These are phyloP conservation scores for Thielaviopsis populi DNA, from an alignment of 2,329 filamentous ascomycete genomes.

Conservation along the genomic window DNA sequence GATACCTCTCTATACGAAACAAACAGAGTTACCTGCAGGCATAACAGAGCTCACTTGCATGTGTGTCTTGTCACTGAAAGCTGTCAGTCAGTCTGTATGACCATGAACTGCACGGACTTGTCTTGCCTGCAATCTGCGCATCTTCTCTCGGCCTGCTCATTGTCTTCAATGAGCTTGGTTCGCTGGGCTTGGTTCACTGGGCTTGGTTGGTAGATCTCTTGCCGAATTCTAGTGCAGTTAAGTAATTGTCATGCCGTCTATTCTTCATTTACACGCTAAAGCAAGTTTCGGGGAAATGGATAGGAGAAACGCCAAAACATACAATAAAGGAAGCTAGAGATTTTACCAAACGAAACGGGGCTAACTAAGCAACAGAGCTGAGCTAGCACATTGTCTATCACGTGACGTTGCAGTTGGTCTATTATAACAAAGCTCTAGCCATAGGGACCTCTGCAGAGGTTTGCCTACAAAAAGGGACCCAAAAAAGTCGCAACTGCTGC, in stretches of 20 bases:
- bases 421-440: too few relatives aligned
- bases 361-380: too few relatives aligned
- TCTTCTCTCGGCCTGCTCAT: not conserved
- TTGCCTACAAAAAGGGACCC: too few relatives aligned
- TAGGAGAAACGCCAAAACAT: too few relatives aligned
- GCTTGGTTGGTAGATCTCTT: not conserved
- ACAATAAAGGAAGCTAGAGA: too few relatives aligned
- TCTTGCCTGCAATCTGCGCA: not conserved
- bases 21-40: not conserved
- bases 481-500: too few relatives aligned
- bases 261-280: not conserved
- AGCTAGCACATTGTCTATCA: too few relatives aligned
- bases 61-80: not conserved
- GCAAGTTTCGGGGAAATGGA: not conserved
- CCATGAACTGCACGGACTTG: not conserved
- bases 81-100: not conserved
- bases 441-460: too few relatives aligned
- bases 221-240: not conserved
- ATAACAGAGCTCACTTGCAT: not conserved
- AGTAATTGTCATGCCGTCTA: not conserved
- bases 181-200: too few relatives aligned
- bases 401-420: too few relatives aligned
- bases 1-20: not conserved
- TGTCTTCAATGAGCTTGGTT: not conserved
- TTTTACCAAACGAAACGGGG: too few relatives aligned